Evolutionary conservation across 1,139 yeast species (phyloP).

Genomic region (Suhomyces panamericanus): DNA sequence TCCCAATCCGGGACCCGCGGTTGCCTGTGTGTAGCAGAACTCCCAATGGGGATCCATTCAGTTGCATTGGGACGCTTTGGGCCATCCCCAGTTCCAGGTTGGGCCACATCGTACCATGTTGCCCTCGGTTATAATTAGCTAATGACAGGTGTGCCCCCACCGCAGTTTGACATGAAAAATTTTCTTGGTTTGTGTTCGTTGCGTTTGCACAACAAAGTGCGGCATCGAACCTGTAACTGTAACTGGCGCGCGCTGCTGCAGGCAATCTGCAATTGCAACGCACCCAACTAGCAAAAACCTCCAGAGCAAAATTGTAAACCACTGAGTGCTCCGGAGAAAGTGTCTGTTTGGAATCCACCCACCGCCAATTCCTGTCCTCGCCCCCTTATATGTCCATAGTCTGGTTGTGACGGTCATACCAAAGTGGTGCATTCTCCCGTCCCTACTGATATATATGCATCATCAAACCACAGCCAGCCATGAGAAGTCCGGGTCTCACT

Average conservation of each 20-base stretch:
- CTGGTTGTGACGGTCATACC: constrained; percentile 2
- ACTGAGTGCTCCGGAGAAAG: no score
- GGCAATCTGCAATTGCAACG: background rate
- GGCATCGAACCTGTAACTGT: constrained; percentile 7
- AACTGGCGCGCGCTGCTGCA: background rate
- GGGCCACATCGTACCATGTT: background rate
- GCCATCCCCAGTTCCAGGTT: no score
- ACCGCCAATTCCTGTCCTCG: background rate
- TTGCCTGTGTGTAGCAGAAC: no score
- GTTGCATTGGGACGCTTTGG: no score
- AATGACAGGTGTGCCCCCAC: constrained; percentile 3
- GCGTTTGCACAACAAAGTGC: constrained; percentile 1
- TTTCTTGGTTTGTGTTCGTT: constrained; percentile 8
- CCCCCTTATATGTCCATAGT: constrained; percentile 4
- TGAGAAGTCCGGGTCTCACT: constrained; percentile 7
- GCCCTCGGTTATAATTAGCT: background rate
- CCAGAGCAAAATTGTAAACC: background rate
- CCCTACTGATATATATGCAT: constrained; percentile 9
- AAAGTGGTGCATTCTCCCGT: constrained; percentile 2
- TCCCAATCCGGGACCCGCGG: no score
- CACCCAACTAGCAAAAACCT: background rate
- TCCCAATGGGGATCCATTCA: no score
- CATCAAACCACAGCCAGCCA: constrained; percentile 8
- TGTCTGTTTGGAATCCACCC: background rate
- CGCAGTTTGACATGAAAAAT: constrained; percentile 8